phyloP scores from a whole-genome alignment of 768 basidiomycete species.

The Mycena haematopus region DNA sequence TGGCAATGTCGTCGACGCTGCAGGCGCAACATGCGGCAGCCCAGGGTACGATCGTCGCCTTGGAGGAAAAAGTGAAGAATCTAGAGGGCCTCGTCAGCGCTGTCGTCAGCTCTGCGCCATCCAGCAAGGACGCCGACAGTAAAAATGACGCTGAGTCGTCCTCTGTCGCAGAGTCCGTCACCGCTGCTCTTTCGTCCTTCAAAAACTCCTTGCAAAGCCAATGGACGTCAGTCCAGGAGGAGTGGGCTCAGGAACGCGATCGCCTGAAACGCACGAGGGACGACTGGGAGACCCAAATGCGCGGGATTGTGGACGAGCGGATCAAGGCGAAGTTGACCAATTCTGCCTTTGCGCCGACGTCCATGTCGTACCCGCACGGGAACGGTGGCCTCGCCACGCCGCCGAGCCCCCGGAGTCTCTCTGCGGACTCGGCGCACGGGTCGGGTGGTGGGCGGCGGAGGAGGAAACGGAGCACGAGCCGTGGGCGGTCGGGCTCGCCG shows the following conservation, averaged over 20 bases:
- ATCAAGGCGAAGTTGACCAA: conserved; percentile 23
- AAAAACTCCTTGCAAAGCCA: conserved; percentile 67
- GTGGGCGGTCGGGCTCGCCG: conserved; percentile 40
- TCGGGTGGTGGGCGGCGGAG: conserved; percentile 48
- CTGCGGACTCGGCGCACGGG: conserved; percentile 53
- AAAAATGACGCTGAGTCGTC: conserved; percentile 2
- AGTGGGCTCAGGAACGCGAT: conserved; percentile 84
- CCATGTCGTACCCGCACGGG: conserved; percentile 24
- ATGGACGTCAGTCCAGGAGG: conserved; percentile 69
- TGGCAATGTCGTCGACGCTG: conserved; percentile 73
- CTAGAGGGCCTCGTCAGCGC: conserved; percentile 69
- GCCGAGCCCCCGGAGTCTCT: conserved; percentile 76
- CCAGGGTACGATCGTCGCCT: conserved; percentile 69
- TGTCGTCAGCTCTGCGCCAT: conserved; percentile 15
- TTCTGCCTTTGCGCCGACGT: conserved; percentile 14
- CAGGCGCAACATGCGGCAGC: conserved; percentile 82
- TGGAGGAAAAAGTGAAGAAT: conserved; percentile 71
- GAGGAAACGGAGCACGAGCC: conserved; percentile 45
- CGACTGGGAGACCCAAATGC: conserved; percentile 77
- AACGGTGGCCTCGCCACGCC: conserved; percentile 75
- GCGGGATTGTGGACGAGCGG: conserved; percentile 40
- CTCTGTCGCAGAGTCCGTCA: conserved; percentile 21
- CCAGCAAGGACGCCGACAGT: conserved; percentile 16
- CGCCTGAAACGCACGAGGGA: conserved; percentile 74
- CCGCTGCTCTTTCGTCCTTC: conserved; percentile 23